Evolutionary conservation across 2,329 filamentous ascomycete genomes (phyloP).

Genomic region (Aphanoascus verrucosus): DNA sequence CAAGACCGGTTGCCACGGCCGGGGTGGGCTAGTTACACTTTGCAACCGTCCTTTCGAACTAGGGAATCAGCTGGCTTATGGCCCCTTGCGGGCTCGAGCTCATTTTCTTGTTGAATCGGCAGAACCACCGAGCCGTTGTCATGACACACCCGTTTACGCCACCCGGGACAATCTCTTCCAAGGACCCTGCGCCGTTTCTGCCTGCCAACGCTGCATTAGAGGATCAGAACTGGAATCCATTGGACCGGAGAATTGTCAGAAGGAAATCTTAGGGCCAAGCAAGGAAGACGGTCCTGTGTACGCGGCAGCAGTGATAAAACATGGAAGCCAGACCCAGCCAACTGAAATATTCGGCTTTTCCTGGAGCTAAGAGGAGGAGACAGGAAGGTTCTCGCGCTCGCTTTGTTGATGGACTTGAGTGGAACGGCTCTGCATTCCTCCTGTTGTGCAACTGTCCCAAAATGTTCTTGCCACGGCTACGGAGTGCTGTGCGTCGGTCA

Average conservation of each 20-base stretch:
- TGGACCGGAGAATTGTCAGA: slow-evolving; percentile 6
- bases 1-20: background rate
- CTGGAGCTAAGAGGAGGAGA: background rate
- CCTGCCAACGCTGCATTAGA: background rate
- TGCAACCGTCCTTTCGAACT: background rate
- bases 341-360: background rate
- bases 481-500: background rate
- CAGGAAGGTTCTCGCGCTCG: background rate
- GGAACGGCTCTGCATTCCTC: slow-evolving; percentile 8
- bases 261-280: background rate
- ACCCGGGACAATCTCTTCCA: background rate
- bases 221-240: background rate
- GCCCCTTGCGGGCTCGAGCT: background rate
- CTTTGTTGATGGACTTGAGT: slow-evolving; percentile 11
- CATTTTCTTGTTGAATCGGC: background rate
- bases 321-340: background rate
- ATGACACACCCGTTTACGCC: slow-evolving; percentile 1
- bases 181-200: background rate
- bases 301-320: background rate
- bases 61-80: background rate
- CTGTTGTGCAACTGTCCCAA: slow-evolving; percentile 9
- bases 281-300: background rate
- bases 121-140: background rate
- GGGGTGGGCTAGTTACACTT: background rate
- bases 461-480: background rate